phyloP scores from a whole-genome alignment of 1,284 basidiomycete genomes.

The Puccinia triticina region DNA sequence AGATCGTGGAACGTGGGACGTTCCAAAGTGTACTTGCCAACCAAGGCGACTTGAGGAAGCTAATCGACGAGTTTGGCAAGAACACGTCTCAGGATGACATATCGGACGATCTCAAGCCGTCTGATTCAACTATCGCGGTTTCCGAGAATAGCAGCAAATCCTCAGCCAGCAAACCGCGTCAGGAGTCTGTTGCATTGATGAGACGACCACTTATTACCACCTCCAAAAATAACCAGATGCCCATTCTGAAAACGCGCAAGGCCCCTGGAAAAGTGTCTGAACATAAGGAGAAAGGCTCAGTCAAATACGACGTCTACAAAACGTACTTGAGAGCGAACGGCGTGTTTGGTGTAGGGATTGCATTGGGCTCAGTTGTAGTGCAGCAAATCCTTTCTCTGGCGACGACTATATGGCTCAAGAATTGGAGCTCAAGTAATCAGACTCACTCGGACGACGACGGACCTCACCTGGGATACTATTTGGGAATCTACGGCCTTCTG shows the following conservation, averaged over 20 bases:
- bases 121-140: conserved; percentile 40
- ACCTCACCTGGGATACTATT: conserved; percentile 33
- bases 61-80: conserved; percentile 68
- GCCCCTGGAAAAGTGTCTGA: conserved; percentile 69
- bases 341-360: conserved; percentile 65
- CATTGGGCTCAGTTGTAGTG: conserved; percentile 2
- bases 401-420: conserved; percentile 45
- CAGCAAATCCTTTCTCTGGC: conserved; percentile 33
- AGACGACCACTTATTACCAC: conserved; percentile 53
- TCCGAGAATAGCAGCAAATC: conserved; percentile 46
- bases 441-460: neutral
- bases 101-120: conserved; percentile 52
- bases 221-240: conserved; percentile 53
- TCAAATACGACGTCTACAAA: conserved; percentile 76
- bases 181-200: conserved; percentile 49
- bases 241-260: conserved; percentile 46
- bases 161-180: conserved; percentile 49
- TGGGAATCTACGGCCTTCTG: conserved; percentile 41
- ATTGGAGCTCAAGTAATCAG: conserved; percentile 46
- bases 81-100: conserved; percentile 64
- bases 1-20: conserved; percentile 75
- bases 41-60: conserved; percentile 73
- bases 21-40: conserved; percentile 66
- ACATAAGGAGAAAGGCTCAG: conserved; percentile 78
- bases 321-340: conserved; percentile 81